Evolutionary conservation across 1,139 yeast genomes (phyloP).

Genomic region (Debaryomyces fabryi): DNA sequence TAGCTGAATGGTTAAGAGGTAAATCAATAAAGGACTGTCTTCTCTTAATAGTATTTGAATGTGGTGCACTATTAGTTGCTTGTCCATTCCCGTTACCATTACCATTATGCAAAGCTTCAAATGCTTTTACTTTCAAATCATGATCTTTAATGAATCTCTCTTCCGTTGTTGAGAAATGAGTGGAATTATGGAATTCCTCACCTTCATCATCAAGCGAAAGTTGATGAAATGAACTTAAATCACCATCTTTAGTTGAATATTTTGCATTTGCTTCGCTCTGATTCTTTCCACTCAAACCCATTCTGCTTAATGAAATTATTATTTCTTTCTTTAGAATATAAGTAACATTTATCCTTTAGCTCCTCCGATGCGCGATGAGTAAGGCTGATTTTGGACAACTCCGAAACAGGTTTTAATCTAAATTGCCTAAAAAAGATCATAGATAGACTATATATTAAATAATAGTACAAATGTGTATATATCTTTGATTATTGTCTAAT

Average conservation of each 20-base stretch:
- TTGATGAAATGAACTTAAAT: background rate
- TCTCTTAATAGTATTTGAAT: constrained; percentile 40
- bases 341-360: background rate
- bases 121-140: constrained; percentile 69
- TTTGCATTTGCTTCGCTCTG: background rate
- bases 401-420: background rate
- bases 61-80: constrained; percentile 16
- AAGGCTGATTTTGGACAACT: background rate
- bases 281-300: background rate
- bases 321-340: background rate
- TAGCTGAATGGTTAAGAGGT: constrained; percentile 24
- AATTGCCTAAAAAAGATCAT: background rate
- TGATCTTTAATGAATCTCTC: constrained; percentile 68
- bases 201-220: constrained; percentile 30
- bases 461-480: background rate
- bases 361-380: background rate
- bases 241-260: constrained; percentile 5
- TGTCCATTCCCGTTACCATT: constrained; percentile 23
- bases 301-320: background rate
- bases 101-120: constrained; percentile 51
- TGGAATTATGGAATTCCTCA: constrained; percentile 37
- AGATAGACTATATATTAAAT: background rate
- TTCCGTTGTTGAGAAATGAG: constrained; percentile 68
- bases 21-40: constrained; percentile 57
- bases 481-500: background rate